Evolutionary conservation across 2,329 filamentous ascomycete genomes (phyloP).

Genomic region (Alternaria gaisen): DNA sequence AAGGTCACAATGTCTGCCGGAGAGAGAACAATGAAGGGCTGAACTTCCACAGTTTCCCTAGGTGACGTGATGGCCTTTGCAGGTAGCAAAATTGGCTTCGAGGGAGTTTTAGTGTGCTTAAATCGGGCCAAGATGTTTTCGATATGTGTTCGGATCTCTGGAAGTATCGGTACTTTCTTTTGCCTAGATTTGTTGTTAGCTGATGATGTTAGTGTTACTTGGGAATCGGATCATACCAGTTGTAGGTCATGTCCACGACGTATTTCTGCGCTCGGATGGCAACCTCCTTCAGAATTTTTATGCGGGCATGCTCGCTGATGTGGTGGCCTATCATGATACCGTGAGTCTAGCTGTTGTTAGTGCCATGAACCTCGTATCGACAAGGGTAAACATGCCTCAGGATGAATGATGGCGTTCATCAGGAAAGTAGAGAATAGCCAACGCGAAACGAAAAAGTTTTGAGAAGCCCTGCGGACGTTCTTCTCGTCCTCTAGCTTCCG

Average conservation of each 20-base stretch:
- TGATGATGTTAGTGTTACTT: conserved; percentile 18
- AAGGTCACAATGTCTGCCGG: conserved; percentile 81
- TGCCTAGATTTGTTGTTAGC: conserved; percentile 53
- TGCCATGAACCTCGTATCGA: conserved; percentile 16
- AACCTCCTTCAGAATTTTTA: conserved; percentile 77
- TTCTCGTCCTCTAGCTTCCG: conserved; percentile 75
- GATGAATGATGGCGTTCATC: conserved; percentile 82
- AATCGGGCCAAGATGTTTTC: conserved; percentile 76
- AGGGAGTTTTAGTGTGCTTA: conserved; percentile 53
- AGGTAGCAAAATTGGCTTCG: conserved; percentile 69
- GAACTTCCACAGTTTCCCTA: conserved; percentile 78
- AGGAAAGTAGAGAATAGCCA: conserved; percentile 94
- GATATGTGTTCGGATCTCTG: conserved; percentile 72
- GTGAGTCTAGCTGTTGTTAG: conserved; percentile 59
- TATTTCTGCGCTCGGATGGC: conserved; percentile 81
- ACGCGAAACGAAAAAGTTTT: conserved; percentile 84
- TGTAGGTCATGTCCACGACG: conserved; percentile 77
- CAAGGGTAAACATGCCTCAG: conserved; percentile 69
- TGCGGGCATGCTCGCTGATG: conserved; percentile 87
- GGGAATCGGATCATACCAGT: conserved; percentile 64
- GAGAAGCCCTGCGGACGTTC: conserved; percentile 73
- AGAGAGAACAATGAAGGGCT: conserved; percentile 81
- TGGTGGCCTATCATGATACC: conserved; percentile 84
- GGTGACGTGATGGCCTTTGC: conserved; percentile 77
- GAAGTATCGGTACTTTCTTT: conserved; percentile 69